Evolutionary conservation across 441 rosid genomes (phyloP).

Genomic region (Erodium moschatum): DNA sequence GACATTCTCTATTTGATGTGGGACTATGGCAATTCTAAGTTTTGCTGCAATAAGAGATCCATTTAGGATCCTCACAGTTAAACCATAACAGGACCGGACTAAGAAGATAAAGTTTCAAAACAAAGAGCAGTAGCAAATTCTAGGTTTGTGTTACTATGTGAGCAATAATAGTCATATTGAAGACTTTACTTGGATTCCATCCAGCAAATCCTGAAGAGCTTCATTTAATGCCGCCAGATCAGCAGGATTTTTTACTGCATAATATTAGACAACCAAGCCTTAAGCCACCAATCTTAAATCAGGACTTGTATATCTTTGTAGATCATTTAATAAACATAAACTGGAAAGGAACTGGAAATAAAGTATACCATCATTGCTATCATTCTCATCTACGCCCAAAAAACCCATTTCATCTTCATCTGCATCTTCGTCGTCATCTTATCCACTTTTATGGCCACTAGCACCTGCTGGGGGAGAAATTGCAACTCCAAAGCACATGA

Average conservation of each 20-base stretch:
- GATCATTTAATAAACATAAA: conserved; percentile 15
- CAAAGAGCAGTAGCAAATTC: background rate
- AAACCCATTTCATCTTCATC: conserved; percentile 74
- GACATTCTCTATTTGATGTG: background rate
- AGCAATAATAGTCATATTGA: background rate
- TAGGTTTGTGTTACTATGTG: background rate
- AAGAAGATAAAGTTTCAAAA: background rate
- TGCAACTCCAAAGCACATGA: conserved; percentile 98
- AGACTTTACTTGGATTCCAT: conserved; percentile 78
- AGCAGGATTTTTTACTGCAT: conserved; percentile 42
- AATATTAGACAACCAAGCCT: conserved; percentile 9
- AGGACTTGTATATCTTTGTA: conserved; percentile 16
- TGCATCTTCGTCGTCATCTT: conserved; percentile 41
- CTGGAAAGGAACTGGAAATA: conserved; percentile 16
- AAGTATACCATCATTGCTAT: conserved; percentile 54
- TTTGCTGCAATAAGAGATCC: background rate
- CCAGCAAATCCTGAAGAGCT: conserved; percentile 91
- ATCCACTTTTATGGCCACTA: conserved; percentile 52
- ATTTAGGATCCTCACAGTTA: background rate
- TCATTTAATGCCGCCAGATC: conserved; percentile 69
- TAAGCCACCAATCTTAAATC: conserved; percentile 9
- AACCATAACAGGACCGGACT: background rate
- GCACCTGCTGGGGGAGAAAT: conserved; percentile 81
- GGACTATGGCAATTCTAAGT: background rate
- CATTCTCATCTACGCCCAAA: conserved; percentile 90